phyloP scores from a whole-genome alignment of 495 filamentous ascomycete species.

The Xylaria intraflava region DNA sequence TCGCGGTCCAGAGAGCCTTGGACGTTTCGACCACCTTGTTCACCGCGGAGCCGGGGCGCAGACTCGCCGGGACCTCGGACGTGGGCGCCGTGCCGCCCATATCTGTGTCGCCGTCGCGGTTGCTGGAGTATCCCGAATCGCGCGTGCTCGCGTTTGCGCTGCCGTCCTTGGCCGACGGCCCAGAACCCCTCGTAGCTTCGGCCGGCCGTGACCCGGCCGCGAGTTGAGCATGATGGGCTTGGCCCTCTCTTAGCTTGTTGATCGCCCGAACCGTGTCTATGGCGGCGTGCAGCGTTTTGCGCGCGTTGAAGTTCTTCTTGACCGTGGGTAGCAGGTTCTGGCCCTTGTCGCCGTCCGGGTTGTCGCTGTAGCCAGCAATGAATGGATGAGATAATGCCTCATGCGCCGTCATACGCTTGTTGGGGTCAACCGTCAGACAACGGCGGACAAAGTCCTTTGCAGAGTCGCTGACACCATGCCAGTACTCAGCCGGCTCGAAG shows the following conservation, averaged over 20 bases:
- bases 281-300: slow-evolving; percentile 86
- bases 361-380: slow-evolving; percentile 55
- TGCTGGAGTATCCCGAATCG: slow-evolving; percentile 39
- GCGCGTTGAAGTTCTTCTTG: slow-evolving; percentile 98
- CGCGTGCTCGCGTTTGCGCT: slow-evolving; percentile 19
- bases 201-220: slow-evolving; percentile 58
- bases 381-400: slow-evolving; percentile 86
- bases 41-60: slow-evolving; percentile 27
- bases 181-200: slow-evolving; percentile 28
- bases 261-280: slow-evolving; percentile 98
- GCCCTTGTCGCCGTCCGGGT: slow-evolving; percentile 27
- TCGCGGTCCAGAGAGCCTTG: slow-evolving; percentile 32
- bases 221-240: slow-evolving; percentile 43
- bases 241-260: slow-evolving; percentile 87
- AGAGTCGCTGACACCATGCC: slow-evolving; percentile 79
- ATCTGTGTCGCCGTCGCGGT: slow-evolving; percentile 27
- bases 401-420: slow-evolving; percentile 85
- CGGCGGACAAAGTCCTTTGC: slow-evolving; percentile 80
- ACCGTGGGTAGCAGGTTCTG: slow-evolving; percentile 83
- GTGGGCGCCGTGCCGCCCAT: slow-evolving; percentile 32
- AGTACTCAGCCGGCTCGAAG: slow-evolving; percentile 95
- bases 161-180: slow-evolving; percentile 26
- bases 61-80: slow-evolving; percentile 21
- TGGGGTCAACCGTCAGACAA: slow-evolving; percentile 85
- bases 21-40: slow-evolving; percentile 30